Evolutionary conservation across 768 basidiomycete species (phyloP).

Genomic region (Psilocybe sp.): DNA sequence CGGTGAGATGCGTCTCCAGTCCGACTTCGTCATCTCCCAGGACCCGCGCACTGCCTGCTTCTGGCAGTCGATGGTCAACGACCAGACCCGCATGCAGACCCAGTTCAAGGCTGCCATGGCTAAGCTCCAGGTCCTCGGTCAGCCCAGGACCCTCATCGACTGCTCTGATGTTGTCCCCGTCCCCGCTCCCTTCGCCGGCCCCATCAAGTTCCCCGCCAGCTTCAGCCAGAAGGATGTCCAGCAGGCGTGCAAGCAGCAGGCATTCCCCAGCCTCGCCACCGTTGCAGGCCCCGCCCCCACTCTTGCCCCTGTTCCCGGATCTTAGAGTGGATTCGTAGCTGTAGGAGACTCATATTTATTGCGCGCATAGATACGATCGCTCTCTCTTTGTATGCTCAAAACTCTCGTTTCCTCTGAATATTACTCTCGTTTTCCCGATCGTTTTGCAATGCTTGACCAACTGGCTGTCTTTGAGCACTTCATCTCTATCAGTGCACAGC

Average conservation of each 20-base stretch:
- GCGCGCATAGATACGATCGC: not conserved
- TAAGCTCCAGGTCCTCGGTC: constrained; percentile 31
- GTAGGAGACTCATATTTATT: not conserved
- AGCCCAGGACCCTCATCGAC: constrained; percentile 28
- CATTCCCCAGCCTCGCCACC: constrained; percentile 18
- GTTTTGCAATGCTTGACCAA: too few species aligned
- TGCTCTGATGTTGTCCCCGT: constrained; percentile 31
- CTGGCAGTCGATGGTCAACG: constrained; percentile 21
- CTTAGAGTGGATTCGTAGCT: not conserved
- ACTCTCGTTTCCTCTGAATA: too few species aligned
- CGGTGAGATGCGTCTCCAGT: constrained; percentile 23
- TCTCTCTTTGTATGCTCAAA: not conserved
- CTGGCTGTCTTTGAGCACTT: too few species aligned
- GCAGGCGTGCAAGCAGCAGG: constrained; percentile 11
- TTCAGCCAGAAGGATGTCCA: constrained; percentile 17
- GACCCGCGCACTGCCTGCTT: constrained; percentile 23
- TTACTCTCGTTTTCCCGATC: too few species aligned
- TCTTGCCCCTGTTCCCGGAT: constrained; percentile 12
- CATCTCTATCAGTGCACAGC: too few species aligned
- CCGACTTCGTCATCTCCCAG: constrained; percentile 20
- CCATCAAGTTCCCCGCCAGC: constrained; percentile 21
- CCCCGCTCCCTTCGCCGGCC: constrained; percentile 13
- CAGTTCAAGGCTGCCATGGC: constrained; percentile 30
- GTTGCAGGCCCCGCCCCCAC: constrained; percentile 20
- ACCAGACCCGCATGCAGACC: constrained; percentile 21